phyloP scores from a whole-genome alignment of 2,329 filamentous ascomycete species.

The Aspergillus udagawae region DNA sequence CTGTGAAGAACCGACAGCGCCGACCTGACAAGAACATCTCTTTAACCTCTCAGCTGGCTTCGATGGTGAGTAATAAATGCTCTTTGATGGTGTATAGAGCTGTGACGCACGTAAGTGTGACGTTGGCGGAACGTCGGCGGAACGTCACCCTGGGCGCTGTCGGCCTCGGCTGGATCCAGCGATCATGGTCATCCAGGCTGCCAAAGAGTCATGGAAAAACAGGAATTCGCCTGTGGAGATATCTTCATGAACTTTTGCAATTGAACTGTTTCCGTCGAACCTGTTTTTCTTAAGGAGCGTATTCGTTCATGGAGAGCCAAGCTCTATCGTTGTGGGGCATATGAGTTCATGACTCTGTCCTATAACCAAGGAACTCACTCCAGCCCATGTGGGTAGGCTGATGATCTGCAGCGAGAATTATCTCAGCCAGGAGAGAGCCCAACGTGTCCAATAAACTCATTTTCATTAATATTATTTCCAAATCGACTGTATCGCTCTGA shows the following conservation, averaged over 20 bases:
- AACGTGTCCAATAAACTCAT: not conserved
- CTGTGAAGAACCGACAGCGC: too few species aligned
- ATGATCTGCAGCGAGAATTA: not conserved
- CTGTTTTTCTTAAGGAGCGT: not conserved
- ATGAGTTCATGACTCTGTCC: not conserved
- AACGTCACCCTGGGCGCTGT: conserved; percentile 10
- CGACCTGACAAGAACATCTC: not conserved
- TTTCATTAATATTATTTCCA: not conserved
- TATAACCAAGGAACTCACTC: not conserved
- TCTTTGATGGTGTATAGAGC: not conserved
- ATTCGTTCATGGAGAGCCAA: not conserved
- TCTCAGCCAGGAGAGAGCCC: too few species aligned
- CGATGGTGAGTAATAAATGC: not conserved
- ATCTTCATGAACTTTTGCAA: not conserved
- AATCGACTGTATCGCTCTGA: not conserved
- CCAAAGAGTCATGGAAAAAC: not conserved
- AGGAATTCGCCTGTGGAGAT: not conserved
- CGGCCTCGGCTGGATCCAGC: not conserved
- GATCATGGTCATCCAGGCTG: not conserved
- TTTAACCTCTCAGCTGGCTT: not conserved
- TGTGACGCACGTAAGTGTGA: conserved; percentile 6
- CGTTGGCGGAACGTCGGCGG: conserved; percentile 5
- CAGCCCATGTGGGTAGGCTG: not conserved
- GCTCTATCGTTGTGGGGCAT: too few species aligned
- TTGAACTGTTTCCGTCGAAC: not conserved